Conservation (phyloP, 2,329 filamentous ascomycete genomes). For the Metarhizium brunneum region DNA sequence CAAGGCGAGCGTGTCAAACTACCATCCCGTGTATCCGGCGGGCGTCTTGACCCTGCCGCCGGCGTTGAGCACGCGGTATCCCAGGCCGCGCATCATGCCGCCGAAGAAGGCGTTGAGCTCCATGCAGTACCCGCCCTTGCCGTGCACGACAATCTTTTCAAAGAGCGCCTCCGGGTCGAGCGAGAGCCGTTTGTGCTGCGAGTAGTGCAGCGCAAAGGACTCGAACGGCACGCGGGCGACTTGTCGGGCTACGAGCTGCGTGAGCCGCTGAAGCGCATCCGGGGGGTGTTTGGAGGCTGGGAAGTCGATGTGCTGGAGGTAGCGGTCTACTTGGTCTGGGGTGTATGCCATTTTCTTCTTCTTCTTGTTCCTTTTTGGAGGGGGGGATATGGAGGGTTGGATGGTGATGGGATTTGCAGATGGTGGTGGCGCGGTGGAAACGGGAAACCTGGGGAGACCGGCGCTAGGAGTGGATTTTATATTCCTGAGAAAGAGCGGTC, state of each 20-base stretch:
- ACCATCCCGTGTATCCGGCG: conserved; percentile 18
- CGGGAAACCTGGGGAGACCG: no score
- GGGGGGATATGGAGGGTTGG: no score
- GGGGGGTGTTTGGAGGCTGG: conserved; percentile 11
- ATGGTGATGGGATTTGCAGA: no score
- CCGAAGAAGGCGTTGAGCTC: conserved; percentile 37
- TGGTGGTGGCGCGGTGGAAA: no score
- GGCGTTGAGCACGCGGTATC: conserved; percentile 38
- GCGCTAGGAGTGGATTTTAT: no score
- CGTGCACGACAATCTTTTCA: conserved; percentile 32
- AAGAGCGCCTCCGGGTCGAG: conserved; percentile 32
- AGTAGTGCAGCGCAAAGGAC: conserved; percentile 43
- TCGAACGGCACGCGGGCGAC: conserved; percentile 45
- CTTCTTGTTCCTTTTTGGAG: no score
- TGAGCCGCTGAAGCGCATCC: conserved; percentile 20
- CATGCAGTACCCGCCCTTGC: conserved; percentile 45
- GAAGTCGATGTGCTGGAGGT: conserved; percentile 21
- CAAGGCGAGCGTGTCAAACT: conserved; percentile 2
- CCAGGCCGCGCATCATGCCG: conserved; percentile 36
- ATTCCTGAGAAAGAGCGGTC: no score
- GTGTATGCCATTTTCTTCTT: conserved; percentile 1
- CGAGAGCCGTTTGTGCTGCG: conserved; percentile 11
- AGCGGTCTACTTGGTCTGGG: conserved; percentile 18
- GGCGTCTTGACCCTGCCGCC: conserved; percentile 32
- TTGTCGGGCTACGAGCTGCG: conserved; percentile 27